Conservation (phyloP, 202 grass and related monocot species). For the Panicum hallii region DNA sequence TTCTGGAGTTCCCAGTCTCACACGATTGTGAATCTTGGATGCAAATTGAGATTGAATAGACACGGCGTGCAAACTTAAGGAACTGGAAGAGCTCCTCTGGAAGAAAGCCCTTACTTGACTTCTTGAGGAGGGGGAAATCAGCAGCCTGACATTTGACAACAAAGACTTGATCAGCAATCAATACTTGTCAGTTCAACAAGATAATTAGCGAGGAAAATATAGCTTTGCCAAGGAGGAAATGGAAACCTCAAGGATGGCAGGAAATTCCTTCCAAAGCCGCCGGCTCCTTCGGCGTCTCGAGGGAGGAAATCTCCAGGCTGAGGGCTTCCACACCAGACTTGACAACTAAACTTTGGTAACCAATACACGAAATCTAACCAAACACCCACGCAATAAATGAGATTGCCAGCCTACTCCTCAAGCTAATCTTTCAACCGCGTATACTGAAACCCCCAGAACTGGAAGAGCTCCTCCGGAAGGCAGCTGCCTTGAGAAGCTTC, state of each 20-base stretch:
- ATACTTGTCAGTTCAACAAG: conserved; percentile 37
- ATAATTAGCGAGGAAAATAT: background rate
- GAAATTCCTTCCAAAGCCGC: conserved; percentile 1
- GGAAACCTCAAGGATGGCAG: conserved; percentile 53
- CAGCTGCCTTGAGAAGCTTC: conserved; percentile 51
- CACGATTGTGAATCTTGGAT: conserved; percentile 13
- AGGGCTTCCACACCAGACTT: conserved; percentile 50
- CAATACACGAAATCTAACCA: conserved; percentile 49
- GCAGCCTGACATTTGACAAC: conserved; percentile 40
- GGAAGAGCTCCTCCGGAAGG: conserved; percentile 46
- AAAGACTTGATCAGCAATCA: conserved; percentile 50
- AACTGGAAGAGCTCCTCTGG: conserved; percentile 2
- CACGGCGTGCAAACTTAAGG: background rate
- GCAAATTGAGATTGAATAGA: conserved; percentile 42
- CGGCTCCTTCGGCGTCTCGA: conserved; percentile 15
- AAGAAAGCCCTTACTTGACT: conserved; percentile 30
- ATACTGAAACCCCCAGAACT: conserved; percentile 31
- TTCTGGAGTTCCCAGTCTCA: conserved; percentile 44
- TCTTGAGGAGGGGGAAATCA: conserved; percentile 28
- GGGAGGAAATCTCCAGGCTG: conserved; percentile 50
- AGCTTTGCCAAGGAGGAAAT: conserved; percentile 40
- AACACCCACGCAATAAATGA: conserved; percentile 12
- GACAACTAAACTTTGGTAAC: conserved; percentile 29
- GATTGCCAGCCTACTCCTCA: background rate
- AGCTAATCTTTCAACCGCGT: conserved; percentile 5